Evolutionary conservation across 169 alveolate genomes (phyloP), one percentile per base, ranked within the genome.

Genomic region (Perkinsus olseni): DNA sequence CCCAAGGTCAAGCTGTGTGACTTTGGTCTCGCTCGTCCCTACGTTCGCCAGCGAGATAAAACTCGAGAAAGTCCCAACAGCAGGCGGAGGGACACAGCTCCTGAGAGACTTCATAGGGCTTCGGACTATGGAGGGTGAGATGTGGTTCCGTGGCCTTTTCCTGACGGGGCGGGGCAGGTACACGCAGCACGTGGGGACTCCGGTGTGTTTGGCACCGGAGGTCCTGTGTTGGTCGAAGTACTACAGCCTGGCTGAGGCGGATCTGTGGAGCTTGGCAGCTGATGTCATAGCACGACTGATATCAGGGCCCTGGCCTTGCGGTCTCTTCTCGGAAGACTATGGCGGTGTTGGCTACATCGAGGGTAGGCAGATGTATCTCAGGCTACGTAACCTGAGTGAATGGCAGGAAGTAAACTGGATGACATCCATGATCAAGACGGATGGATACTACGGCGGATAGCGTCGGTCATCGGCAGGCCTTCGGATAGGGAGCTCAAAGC

Each of bases 131-230:
- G 82, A 4, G 82, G 82, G 82, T 62, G 31, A n/a, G n/a, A n/a
- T n/a, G n/a, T n/a, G n/a, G n/a, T n/a, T 21, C 8, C 10, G 82
- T 62, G 82, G 37, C 82, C 3, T 11, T 40, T 3, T 40, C 50
- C 50, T 11, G 50, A 6, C 50, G 50, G 11, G 50, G 50, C 31
- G 34, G 28, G 28, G 17, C 17, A 62, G 82, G 82, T 62, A 62
- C 82, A 62, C 82, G 8, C 82, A 62, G 82, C 82, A 62, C 31
- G 82, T 62, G 34, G 82, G 82, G 82, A 62, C 82, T 21, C 82
- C 82, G 34, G 82, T 62, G 82, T 62, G 82, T 62, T 62, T 62
- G 82, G 82, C 82, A 62, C 82, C 82, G 82, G 82, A 62, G 82
- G 82, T 62, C 82, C 82, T 62, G 34, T 62, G 82, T 24, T 62